These are phyloP conservation scores for Candida awuae DNA, from an alignment of 805 yeast genomes.

Conservation along the genomic window DNA sequence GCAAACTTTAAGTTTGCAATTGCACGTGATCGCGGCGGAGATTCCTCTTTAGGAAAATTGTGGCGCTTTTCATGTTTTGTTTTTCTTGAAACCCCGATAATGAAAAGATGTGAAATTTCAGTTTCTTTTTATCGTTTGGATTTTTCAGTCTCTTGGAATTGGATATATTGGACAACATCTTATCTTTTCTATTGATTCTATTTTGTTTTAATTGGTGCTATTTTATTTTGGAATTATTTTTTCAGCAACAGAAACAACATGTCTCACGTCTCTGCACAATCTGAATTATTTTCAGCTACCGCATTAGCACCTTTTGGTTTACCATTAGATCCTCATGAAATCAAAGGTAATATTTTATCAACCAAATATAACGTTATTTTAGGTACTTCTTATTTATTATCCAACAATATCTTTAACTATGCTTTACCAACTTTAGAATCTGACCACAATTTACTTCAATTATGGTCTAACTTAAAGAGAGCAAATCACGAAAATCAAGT, in stretches of 20 bases:
- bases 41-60: too few relatives aligned
- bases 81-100: too few relatives aligned
- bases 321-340: conserved; percentile 46
- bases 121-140: too few relatives aligned
- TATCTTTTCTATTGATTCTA: too few relatives aligned
- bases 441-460: conserved; percentile 47
- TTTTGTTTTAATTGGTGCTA: not conserved
- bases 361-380: conserved; percentile 47
- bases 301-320: conserved; percentile 51
- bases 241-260: conserved; percentile 11
- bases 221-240: too few relatives aligned
- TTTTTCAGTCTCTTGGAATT: too few relatives aligned
- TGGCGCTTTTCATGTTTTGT: too few relatives aligned
- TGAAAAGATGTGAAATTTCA: too few relatives aligned
- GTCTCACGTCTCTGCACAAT: conserved; percentile 11
- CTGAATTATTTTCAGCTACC: conserved; percentile 31
- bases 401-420: conserved; percentile 57
- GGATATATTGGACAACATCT: too few relatives aligned
- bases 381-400: conserved; percentile 45
- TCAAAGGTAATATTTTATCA: conserved; percentile 43
- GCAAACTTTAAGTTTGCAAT: too few relatives aligned
- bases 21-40: too few relatives aligned
- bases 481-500: conserved; percentile 46
- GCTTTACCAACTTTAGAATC: conserved; percentile 15
- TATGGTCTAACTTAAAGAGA: conserved; percentile 51